Evolutionary conservation across 345 rosid species (phyloP), one percentile per base, ranked within the genome.

Genomic region (Isatis tinctoria): DNA sequence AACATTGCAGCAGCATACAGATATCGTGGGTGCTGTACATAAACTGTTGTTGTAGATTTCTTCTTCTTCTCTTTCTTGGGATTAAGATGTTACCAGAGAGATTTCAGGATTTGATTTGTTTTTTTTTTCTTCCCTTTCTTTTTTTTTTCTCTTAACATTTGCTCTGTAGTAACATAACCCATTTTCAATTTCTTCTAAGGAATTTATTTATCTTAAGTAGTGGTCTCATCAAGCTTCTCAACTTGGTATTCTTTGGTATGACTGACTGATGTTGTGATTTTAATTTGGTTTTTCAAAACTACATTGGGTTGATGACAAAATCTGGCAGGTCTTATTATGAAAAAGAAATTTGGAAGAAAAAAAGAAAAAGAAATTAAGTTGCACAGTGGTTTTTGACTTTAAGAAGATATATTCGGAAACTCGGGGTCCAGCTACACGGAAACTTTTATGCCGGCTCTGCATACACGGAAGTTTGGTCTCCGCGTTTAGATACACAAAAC

Each of bases 1-100:
- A 65, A 32, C 81, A 78, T 79, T 78, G 74, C 73, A 73, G 77
- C 79, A 75, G 70, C 88, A 87, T 90, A 85, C 73, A 87, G 80
- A 81, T 73, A 64, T 84, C 40, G 8, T 51, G 32, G 84, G 72
- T 83, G 87, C 80, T 82, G 89, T 84, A 78, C 60, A 87, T 62
- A 72, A 48, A 60, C 47, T 43, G 62, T 26, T 36, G 59, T 71
- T 53, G 64, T 73, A 71, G 68, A 28, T 61, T 53, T 73, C 18
- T 36, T 68, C 52, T 63, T 68, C 70, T 72, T 48, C 60, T n/a
- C 48, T 60, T 60, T 48, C 67, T 24, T 49, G 52, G 52, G 60
- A 28, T 17, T n/a, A 32, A n/a, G 53, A 24, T 71, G 40, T 60
- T 26, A 36, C 33, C 40, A 48, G 40, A 60, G 68, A 36, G 37